A percentile compares a stretch with the other conserved stretches of the same genome.
These are phyloP conservation scores for Triangularia verruculosa DNA, from an alignment of 2,329 filamentous ascomycete species.

Conservation along the genomic window DNA sequence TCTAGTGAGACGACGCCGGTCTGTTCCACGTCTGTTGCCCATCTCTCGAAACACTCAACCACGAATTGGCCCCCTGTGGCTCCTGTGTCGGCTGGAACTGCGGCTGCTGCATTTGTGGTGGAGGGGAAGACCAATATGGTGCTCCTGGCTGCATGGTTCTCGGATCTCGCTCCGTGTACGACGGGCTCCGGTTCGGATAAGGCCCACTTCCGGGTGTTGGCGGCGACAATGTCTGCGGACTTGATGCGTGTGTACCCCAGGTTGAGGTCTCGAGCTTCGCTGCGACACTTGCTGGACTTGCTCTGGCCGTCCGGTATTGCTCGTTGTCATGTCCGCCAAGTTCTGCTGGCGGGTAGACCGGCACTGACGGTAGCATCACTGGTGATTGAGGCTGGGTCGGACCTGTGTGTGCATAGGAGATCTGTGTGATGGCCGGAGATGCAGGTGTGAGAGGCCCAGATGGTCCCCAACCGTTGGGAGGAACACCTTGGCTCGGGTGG, in stretches of 20 bases:
- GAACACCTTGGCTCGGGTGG: background rate
- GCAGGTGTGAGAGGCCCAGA: background rate
- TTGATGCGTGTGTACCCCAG: background rate
- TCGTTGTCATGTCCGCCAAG: background rate
- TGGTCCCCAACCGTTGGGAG: background rate
- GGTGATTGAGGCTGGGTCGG: background rate
- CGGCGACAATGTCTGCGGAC: background rate
- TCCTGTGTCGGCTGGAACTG: background rate
- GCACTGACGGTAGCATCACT: background rate
- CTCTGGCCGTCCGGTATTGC: background rate
- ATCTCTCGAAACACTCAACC: background rate
- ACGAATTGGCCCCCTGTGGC: background rate
- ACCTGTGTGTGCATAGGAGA: background rate
- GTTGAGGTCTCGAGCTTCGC: background rate
- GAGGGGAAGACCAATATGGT: slow-evolving; percentile 3
- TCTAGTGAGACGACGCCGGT: background rate
- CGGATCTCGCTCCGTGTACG: background rate
- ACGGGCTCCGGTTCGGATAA: background rate
- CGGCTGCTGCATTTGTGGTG: background rate
- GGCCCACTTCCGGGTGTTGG: background rate
- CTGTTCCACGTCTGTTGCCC: background rate
- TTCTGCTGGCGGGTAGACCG: slow-evolving; percentile 1
- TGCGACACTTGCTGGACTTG: slow-evolving; percentile 1
- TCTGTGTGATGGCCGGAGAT: slow-evolving; percentile 8
- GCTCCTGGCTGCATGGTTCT: background rate